Base-by-base conservation (phyloP, 306 rosid species). In the Ammopiptanthus mongolicus region DNA sequence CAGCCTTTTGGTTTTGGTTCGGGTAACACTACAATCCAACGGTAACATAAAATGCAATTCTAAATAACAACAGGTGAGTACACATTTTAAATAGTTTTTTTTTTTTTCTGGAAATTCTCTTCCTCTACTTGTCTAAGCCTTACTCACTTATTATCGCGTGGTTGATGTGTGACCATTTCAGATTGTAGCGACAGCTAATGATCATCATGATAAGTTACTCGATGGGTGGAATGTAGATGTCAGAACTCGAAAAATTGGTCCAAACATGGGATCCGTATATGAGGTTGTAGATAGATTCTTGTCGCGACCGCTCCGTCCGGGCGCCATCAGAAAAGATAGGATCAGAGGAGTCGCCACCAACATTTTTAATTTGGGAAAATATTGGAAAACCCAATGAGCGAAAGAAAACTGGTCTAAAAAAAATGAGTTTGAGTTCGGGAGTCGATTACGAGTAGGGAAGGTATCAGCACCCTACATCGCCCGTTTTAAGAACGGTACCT, bases 191-290 rank as follows among this genome's bases (percentile, higher is more conserved):
- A 81, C 75, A 65, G 58, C 72, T 71, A 78, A 78, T 25, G 90
- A 84, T 70, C 83, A 8, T 73, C 96, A 96, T 21, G 86, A 86
- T 58, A 91, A 97, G 98, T 91, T 94, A 79, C 98, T 97, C 66
- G 83, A 84, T 11, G 95, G 88, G 68, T 94, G 98, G 98, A 82
- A 78, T 51, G 59, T 94, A 62, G 91, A 82, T 78, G 21, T 87
- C 74, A 88, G 78, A 86, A 87, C 78, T 17, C 90, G 98, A 53
- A 80, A 90, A 72, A 87, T 93, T 87, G 98, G 98, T 62, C 3
- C 63, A 22, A 25, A 50, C 6, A 75, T 15, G 81, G 98, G 98
- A 86, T 67, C 79, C 53, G 77, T 60, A 48, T 94, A 94, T 81
- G 91, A 91, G 95, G 98, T 94, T 80, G 47, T 28, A 6, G 33